These are phyloP conservation scores for Metarhizium rileyi DNA, from an alignment of 2,329 filamentous ascomycete species.

Conservation along the genomic window DNA sequence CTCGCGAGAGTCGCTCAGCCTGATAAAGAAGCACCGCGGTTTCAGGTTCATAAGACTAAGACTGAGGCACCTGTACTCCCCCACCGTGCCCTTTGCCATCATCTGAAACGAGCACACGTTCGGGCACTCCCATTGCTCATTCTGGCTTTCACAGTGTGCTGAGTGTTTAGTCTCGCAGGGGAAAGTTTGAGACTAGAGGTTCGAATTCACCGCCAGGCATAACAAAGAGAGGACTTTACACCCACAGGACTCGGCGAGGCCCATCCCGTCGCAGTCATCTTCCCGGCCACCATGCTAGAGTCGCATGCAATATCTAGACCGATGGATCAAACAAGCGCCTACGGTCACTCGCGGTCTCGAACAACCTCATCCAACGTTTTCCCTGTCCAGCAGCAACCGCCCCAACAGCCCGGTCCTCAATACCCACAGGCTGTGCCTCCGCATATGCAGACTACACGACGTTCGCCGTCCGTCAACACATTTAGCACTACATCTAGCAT, in stretches of 20 bases:
- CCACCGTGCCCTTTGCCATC: not conserved
- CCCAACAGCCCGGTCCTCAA: constrained; percentile 11
- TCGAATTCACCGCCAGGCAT: not conserved
- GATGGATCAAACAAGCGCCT: constrained; percentile 27
- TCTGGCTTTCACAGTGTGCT: not conserved
- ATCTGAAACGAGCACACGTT: not conserved
- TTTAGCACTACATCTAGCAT: constrained; percentile 64
- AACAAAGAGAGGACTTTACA: not conserved
- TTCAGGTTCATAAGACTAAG: constrained; percentile 1
- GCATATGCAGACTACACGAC: constrained; percentile 27
- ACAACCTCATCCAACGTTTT: constrained; percentile 48
- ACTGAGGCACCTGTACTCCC: not conserved
- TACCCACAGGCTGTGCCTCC: constrained; percentile 6
- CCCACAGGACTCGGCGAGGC: not conserved
- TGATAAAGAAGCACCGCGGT: not conserved
- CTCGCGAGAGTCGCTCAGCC: not conserved
- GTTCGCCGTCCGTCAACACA: constrained; percentile 57
- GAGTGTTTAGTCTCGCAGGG: not conserved
- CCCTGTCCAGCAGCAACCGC: constrained; percentile 24
- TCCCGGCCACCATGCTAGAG: constrained; percentile 19
- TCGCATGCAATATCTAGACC: constrained; percentile 21
- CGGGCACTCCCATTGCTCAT: not conserved
- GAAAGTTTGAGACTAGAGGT: no score
- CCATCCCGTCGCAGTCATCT: not conserved
- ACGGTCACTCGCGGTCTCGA: constrained; percentile 44